Conservation (phyloP, 441 rosid species). For the Pelargonium cotyledonis region DNA sequence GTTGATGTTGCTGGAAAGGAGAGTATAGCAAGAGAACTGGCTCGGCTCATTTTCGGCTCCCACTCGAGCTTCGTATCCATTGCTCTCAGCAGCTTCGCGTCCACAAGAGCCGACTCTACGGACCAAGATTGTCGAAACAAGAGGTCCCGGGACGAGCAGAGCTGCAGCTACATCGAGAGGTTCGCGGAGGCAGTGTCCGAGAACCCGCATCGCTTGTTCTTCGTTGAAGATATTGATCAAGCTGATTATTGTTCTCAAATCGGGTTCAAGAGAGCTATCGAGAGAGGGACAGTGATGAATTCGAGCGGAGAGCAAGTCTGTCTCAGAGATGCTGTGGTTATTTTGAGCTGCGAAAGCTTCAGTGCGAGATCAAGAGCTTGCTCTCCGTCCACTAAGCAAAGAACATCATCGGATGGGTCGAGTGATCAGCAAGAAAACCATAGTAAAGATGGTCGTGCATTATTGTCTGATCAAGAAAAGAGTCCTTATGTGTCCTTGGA, state of each 20-base stretch:
- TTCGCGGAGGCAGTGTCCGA: slow-evolving; percentile 41
- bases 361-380: slow-evolving; percentile 64
- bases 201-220: slow-evolving; percentile 53
- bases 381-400: slow-evolving; percentile 33
- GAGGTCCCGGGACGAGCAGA: slow-evolving; percentile 44
- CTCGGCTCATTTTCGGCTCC: slow-evolving; percentile 47
- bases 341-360: slow-evolving; percentile 57
- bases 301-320: slow-evolving; percentile 35
- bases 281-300: slow-evolving; percentile 41
- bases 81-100: slow-evolving; percentile 49
- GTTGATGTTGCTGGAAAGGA: slow-evolving; percentile 46
- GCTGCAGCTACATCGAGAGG: slow-evolving; percentile 40
- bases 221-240: slow-evolving; percentile 56
- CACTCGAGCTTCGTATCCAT: slow-evolving; percentile 36
- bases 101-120: slow-evolving; percentile 42
- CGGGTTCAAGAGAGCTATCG: slow-evolving; percentile 68
- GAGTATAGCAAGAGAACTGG: slow-evolving; percentile 47
- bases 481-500: slow-evolving; percentile 42
- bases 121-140: slow-evolving; percentile 40
- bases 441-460: no score
- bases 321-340: slow-evolving; percentile 45
- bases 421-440: slow-evolving; percentile 17
- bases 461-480: neutral
- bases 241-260: slow-evolving; percentile 44
- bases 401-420: slow-evolving; percentile 17